Conservation (phyloP, 345 rosid genomes). For the Gossypium longicalyx region DNA sequence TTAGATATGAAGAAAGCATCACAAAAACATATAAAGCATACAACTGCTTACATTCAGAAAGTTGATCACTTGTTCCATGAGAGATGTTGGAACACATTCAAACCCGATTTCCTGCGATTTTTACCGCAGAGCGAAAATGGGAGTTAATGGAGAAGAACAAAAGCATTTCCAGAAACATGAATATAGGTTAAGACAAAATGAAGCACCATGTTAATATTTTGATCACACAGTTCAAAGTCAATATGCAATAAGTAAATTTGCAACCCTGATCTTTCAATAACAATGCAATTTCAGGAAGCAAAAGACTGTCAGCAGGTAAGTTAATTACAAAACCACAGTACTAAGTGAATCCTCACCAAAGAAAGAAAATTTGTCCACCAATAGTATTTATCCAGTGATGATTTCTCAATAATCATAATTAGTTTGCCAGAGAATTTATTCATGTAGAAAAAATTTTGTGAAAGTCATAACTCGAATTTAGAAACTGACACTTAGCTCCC, state of each 20-base stretch:
- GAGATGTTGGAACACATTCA: slow-evolving; percentile 91
- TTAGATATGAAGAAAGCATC: slow-evolving; percentile 26
- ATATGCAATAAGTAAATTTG: background rate
- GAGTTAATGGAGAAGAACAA: background rate
- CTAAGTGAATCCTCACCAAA: background rate
- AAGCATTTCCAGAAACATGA: background rate
- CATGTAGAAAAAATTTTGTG: background rate
- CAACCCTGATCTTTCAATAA: background rate
- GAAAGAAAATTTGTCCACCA: background rate
- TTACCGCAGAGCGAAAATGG: slow-evolving; percentile 14
- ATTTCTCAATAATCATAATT: background rate
- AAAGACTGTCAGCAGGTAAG: background rate
- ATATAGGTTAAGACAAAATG: background rate
- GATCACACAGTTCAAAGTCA: background rate
- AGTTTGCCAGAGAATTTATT: background rate
- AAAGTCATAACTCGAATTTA: background rate
- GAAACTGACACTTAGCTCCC: background rate
- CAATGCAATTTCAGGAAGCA: background rate
- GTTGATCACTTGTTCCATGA: slow-evolving; percentile 81
- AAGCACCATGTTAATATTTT: background rate
- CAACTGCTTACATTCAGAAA: slow-evolving; percentile 65
- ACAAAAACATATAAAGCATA: slow-evolving; percentile 1
- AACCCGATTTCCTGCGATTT: slow-evolving; percentile 66
- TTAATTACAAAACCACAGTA: background rate
- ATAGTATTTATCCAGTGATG: background rate